Evolutionary conservation across 306 rosid species (phyloP).

Genomic region (Pyrus bretschneideri): DNA sequence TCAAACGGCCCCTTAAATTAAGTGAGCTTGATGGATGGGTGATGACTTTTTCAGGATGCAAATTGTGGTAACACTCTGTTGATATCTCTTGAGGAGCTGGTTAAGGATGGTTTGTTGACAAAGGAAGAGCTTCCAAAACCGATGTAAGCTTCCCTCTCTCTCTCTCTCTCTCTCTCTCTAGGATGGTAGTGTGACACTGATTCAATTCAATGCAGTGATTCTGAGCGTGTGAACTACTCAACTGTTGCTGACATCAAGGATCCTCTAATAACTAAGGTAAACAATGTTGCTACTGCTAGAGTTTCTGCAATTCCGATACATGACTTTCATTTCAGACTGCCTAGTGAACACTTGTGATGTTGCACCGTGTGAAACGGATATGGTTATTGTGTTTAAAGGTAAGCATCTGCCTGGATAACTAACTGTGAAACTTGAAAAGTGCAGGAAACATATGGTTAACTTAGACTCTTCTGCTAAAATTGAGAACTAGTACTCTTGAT

Average conservation of each 20-base stretch:
- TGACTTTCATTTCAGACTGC: neutral
- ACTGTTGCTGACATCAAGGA: constrained; percentile 74
- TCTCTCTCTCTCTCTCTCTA: neutral
- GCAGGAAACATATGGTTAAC: too few species aligned
- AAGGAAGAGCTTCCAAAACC: constrained; percentile 78
- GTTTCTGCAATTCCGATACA: neutral
- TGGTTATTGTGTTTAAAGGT: neutral
- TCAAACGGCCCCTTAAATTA: neutral
- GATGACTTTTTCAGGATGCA: constrained; percentile 58
- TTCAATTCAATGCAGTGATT: constrained; percentile 44
- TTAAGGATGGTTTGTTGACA: constrained; percentile 77
- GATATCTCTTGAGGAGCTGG: constrained; percentile 86
- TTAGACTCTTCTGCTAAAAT: neutral
- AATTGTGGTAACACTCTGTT: constrained; percentile 92
- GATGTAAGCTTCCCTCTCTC: constrained; percentile 37
- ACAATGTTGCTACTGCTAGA: neutral
- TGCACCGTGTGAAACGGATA: neutral
- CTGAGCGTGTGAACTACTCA: constrained; percentile 59
- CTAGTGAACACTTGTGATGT: neutral
- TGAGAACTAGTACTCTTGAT: neutral
- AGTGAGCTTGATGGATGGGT: neutral
- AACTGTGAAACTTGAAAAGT: too few species aligned
- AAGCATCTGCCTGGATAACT: neutral
- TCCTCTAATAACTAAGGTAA: constrained; percentile 67
- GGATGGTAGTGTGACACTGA: neutral